Evolutionary conservation across 495 filamentous ascomycete species (phyloP).

Genomic region (Penicillium riverlandense): DNA sequence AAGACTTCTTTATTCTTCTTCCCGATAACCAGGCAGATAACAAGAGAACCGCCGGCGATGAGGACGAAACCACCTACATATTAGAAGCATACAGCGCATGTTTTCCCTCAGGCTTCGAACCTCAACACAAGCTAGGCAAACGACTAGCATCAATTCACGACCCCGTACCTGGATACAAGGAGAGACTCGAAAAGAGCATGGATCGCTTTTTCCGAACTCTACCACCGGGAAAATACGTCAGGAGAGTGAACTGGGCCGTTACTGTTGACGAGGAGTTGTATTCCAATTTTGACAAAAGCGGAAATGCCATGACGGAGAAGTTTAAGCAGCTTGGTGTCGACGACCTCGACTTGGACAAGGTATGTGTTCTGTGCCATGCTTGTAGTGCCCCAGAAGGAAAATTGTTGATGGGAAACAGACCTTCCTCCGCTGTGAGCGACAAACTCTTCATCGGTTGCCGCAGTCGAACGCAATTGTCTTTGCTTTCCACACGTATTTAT

Average conservation of each 20-base stretch:
- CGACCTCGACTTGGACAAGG: constrained; percentile 43
- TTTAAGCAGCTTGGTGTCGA: constrained; percentile 22
- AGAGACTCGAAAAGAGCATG: constrained; percentile 69
- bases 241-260: constrained; percentile 54
- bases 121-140: constrained; percentile 54
- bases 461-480: constrained; percentile 61
- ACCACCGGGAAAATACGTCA: constrained; percentile 22
- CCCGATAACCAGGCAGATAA: constrained; percentile 25
- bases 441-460: constrained; percentile 69
- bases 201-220: constrained; percentile 61
- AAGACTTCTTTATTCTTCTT: constrained; percentile 67
- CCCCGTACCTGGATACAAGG: constrained; percentile 61
- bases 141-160: constrained; percentile 59
- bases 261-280: constrained; percentile 38
- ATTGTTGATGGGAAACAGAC: constrained; percentile 28
- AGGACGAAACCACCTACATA: constrained; percentile 37
- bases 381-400: neutral
- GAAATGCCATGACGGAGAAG: constrained; percentile 33
- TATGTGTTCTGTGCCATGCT: constrained; percentile 15
- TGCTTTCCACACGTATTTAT: constrained; percentile 74
- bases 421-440: constrained; percentile 62
- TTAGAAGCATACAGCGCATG: constrained; percentile 63
- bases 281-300: constrained; percentile 32
- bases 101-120: constrained; percentile 68
- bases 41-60: neutral